Evolutionary conservation across 108 stramenopile species (phyloP).

Genomic region (Skeletonema potamos): DNA sequence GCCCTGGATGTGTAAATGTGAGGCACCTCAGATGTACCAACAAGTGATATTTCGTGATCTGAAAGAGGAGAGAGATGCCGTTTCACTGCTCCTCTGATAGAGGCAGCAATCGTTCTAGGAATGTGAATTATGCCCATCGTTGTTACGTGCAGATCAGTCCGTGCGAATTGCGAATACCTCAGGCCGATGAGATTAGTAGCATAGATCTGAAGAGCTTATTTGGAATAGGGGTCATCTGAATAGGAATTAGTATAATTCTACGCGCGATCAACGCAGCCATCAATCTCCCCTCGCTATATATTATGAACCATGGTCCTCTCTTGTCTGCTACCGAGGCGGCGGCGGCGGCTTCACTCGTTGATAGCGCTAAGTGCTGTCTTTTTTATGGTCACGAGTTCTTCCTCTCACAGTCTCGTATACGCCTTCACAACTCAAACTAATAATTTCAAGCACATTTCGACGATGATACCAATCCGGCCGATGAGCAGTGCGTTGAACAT

Average conservation of each 20-base stretch:
- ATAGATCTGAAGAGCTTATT: too few species aligned
- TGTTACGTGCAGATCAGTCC: too few species aligned
- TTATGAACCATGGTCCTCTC: not conserved
- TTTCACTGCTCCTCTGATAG: constrained; percentile 29
- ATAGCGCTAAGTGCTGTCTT: not conserved
- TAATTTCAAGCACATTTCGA: not conserved
- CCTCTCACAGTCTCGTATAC: not conserved
- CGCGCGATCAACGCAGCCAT: not conserved
- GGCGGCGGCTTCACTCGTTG: not conserved
- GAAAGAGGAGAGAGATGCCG: constrained; percentile 20
- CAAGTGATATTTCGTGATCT: constrained; percentile 28
- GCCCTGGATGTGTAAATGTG: constrained; percentile 55
- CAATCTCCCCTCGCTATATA: not conserved
- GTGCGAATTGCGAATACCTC: too few species aligned
- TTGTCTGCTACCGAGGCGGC: not conserved
- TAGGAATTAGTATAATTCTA: not conserved
- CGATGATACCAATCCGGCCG: not conserved
- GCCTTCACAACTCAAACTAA: constrained; percentile 1
- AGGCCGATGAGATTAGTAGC: too few species aligned
- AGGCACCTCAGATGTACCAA: constrained; percentile 22
- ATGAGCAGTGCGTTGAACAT: constrained; percentile 12
- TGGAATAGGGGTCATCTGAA: too few species aligned
- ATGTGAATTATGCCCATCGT: constrained; percentile 40
- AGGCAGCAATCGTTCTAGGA: constrained; percentile 32
- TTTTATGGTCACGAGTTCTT: not conserved